phyloP scores from a whole-genome alignment of 148 eudicot genomes.

The Fagopyrum homotropicum region DNA sequence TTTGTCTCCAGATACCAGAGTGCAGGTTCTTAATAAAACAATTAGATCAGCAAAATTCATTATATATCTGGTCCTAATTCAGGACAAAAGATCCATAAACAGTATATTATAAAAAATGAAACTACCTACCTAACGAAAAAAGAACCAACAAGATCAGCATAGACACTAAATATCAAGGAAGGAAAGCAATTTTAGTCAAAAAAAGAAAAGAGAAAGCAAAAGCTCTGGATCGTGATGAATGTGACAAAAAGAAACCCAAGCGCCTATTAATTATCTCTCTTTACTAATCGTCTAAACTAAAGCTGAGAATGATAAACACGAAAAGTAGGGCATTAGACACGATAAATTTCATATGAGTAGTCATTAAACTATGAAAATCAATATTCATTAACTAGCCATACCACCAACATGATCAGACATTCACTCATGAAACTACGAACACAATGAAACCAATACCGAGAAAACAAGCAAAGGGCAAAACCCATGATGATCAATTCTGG shows the following conservation, averaged over 20 bases:
- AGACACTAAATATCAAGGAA: conserved; percentile 4
- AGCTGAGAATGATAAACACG: conserved; percentile 19
- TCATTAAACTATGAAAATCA: neutral
- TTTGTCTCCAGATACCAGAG: neutral
- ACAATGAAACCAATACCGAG: neutral
- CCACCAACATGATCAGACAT: neutral
- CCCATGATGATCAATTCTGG: neutral
- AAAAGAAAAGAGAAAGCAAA: conserved; percentile 38
- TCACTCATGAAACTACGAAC: neutral
- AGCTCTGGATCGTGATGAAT: conserved; percentile 24
- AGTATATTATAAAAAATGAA: neutral
- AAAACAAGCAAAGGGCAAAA: neutral
- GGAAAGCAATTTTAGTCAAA: conserved; percentile 20
- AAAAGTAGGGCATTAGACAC: conserved; percentile 6
- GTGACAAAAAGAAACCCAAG: conserved; percentile 31
- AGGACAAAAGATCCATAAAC: neutral
- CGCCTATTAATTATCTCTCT: conserved; percentile 22
- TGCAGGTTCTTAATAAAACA: neutral
- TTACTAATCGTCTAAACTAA: conserved; percentile 10
- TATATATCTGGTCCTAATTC: neutral
- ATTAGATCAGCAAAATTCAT: neutral
- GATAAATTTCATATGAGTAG: neutral
- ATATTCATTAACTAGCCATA: neutral
- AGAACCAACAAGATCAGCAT: conserved; percentile 5
- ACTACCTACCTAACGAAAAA: conserved; percentile 5